These are phyloP conservation scores for Neoarthrinium moseri DNA, from an alignment of 2,329 filamentous ascomycete genomes.

Conservation along the genomic window DNA sequence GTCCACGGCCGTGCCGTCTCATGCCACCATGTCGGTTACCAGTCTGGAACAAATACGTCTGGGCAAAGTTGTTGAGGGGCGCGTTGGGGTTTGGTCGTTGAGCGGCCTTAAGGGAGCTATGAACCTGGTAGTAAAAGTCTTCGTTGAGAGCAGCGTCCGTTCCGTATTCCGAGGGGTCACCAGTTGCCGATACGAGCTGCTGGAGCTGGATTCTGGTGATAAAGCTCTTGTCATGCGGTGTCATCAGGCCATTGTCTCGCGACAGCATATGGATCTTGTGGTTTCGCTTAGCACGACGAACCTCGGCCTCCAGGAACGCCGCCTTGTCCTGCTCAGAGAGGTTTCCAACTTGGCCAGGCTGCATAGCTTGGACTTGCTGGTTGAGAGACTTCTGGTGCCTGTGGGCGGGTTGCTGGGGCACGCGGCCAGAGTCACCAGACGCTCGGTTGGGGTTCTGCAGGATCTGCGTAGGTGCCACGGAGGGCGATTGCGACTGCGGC, in stretches of 20 bases:
- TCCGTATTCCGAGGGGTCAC: conserved; percentile 77
- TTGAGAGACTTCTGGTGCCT: conserved; percentile 57
- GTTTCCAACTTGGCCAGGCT: conserved; percentile 72
- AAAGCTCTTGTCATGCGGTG: conserved; percentile 98
- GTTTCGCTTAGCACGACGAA: conserved; percentile 92
- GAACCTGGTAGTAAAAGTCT: conserved; percentile 98
- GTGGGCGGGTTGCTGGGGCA: conserved; percentile 31
- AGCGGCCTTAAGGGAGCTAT: conserved; percentile 87
- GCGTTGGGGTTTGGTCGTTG: conserved; percentile 90
- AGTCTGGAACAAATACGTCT: conserved; percentile 96
- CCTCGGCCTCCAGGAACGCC: conserved; percentile 84
- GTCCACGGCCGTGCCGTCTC: conserved; percentile 74
- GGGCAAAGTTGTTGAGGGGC: conserved; percentile 91
- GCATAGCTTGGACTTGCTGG: conserved; percentile 50
- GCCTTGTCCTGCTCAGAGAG: conserved; percentile 83
- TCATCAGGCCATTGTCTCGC: conserved; percentile 96
- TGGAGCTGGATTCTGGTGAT: conserved; percentile 97
- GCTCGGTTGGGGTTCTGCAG: conserved; percentile 75
- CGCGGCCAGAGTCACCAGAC: conserved; percentile 43
- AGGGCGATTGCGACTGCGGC: conserved; percentile 25
- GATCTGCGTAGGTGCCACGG: conserved; percentile 67
- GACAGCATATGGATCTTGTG: conserved; percentile 95
- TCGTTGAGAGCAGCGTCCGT: conserved; percentile 81
- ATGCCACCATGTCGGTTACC: conserved; percentile 76
- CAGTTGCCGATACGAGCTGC: conserved; percentile 89